Evolutionary conservation across 805 yeast genomes (phyloP), one percentile per base, ranked within the genome.

Genomic region (Brettanomyces naardenensis): DNA sequence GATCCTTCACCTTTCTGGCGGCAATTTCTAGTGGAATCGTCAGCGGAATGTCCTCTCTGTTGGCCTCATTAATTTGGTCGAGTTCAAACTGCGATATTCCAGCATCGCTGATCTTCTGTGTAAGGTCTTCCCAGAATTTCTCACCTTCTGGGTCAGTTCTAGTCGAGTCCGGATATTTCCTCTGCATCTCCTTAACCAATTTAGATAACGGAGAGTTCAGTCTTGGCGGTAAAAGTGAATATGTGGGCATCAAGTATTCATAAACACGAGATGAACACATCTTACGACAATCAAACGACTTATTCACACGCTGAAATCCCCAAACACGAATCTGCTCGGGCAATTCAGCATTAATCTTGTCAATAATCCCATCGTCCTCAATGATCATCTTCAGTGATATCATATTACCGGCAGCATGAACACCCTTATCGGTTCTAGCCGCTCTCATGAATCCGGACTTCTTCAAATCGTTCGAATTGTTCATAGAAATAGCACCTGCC

Each of bases 371-470:
- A 11, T 69, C 75, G 51, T 89, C 95, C 54, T 87, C 95, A 37
- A 86, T 70, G 49, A 86, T 85, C 68, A 89, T 62, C 56, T 89
- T 89, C 48, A 83, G 66, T 13, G 94, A 81, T 31, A 90, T 73
- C 18, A 88, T 87, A 57, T 89, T 89, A 21, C 97, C 97, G 2
- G 96, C 95, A 10, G 97, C 97, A 61, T 89, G 97, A 19, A 89
- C 97, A 43, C 97, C 97, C 60, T 90, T 90, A 59, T 89, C 97
- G 3, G 90, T 82, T 63, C 90, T 70, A 4, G 90, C 90, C 37
- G 89, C 86, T 59, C 92, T 70, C 85, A 79, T 80, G 54, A 90
- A 84, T 0, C 92, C 88, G 38, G 78, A 75, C 56, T 89, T 89
- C 55, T 86, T 88, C 51, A 89, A 75, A 56, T 90, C 97, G 41